phyloP scores from a whole-genome alignment of 2,329 filamentous ascomycete species.

The Trichophyton benhamiae region DNA sequence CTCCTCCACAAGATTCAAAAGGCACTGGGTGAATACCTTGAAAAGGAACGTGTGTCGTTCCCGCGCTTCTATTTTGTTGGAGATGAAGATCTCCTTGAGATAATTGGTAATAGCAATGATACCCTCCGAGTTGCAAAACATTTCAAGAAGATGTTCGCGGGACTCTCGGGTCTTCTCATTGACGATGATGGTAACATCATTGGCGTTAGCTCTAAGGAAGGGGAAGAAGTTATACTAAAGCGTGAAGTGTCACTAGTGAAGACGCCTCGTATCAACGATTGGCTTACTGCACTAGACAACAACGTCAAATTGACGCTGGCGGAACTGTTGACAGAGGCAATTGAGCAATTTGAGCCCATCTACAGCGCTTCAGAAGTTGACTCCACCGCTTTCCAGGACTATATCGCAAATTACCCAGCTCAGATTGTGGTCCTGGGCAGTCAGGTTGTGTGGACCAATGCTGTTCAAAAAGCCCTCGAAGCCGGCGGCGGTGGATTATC shows the following conservation, averaged over 20 bases:
- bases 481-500: constrained; percentile 59
- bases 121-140: constrained; percentile 93
- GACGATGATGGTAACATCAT: constrained; percentile 82
- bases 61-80: constrained; percentile 99
- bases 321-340: constrained; percentile 75
- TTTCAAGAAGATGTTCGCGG: constrained; percentile 99
- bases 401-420: constrained; percentile 72
- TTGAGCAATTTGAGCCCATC: constrained; percentile 67
- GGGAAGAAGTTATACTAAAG: constrained; percentile 74
- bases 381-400: constrained; percentile 57
- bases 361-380: constrained; percentile 63
- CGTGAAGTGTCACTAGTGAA: constrained; percentile 86
- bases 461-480: constrained; percentile 64
- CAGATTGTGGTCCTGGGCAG: constrained; percentile 92
- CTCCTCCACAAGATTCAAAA: constrained; percentile 98
- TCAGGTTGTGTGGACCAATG: constrained; percentile 84
- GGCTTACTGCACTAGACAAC: constrained; percentile 81
- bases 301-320: constrained; percentile 93
- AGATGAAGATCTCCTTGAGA: constrained; percentile 94
- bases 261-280: constrained; percentile 95
- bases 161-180: constrained; percentile 77
- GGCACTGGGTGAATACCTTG: constrained; percentile 92
- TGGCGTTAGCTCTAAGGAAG: constrained; percentile 91
- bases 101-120: constrained; percentile 98
- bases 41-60: constrained; percentile 94